phyloP scores from a whole-genome alignment of 1,284 basidiomycete genomes.

The Calocybe gambosa region DNA sequence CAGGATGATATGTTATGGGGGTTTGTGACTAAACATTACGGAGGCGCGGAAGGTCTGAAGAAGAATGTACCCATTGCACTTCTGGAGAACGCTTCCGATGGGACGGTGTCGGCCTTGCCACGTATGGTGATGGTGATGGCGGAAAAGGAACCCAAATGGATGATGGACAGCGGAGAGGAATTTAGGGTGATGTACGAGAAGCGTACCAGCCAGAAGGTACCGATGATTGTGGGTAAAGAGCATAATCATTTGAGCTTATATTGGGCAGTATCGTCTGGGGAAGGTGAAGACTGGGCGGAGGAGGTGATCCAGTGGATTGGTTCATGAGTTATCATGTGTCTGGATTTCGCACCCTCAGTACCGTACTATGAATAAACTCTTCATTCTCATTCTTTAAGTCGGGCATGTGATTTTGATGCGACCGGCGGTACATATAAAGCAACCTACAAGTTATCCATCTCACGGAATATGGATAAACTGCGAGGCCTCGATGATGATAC shows the following conservation, averaged over 20 bases:
- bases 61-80: constrained; percentile 36
- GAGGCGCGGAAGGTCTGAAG: constrained; percentile 33
- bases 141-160: constrained; percentile 44
- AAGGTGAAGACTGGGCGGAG: constrained; percentile 58
- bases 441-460: no score
- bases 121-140: constrained; percentile 40
- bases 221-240: constrained; percentile 34
- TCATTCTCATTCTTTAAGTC: no score
- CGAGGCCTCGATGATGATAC: no score
- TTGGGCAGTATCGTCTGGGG: constrained; percentile 42
- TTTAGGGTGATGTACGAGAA: constrained; percentile 32
- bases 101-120: constrained; percentile 34
- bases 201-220: constrained; percentile 21
- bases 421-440: no score
- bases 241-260: constrained; percentile 62
- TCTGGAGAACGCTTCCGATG: constrained; percentile 28
- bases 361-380: no score
- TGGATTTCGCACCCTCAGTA: no score
- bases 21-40: constrained; percentile 37
- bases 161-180: constrained; percentile 27
- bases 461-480: no score
- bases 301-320: constrained; percentile 43
- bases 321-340: no score
- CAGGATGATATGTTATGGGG: constrained; percentile 20
- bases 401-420: no score